Conservation (phyloP, 202 grass and related monocot species). For the Cymbopogon flexuosus region DNA sequence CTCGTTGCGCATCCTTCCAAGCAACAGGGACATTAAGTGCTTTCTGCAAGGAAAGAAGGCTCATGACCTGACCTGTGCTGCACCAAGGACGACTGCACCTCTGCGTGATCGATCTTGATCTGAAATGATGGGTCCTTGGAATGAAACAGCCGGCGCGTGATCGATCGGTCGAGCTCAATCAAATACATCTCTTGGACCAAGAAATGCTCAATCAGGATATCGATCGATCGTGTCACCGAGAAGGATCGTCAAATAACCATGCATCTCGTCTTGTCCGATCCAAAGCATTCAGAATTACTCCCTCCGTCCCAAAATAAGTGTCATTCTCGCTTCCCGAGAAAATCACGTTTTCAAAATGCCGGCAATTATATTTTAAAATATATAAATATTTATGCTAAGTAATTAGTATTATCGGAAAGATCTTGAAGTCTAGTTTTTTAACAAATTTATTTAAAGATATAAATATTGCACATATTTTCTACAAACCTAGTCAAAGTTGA, state of each 20-base stretch:
- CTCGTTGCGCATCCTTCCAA: background rate
- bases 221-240: background rate
- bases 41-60: slow-evolving; percentile 5
- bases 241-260: slow-evolving; percentile 1
- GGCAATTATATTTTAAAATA: no score
- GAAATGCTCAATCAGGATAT: background rate
- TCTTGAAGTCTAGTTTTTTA: no score
- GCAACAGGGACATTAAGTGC: background rate
- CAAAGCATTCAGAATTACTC: background rate
- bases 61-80: background rate
- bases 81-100: background rate
- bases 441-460: no score
- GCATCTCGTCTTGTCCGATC: no score
- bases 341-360: no score
- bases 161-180: slow-evolving; percentile 4
- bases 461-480: no score
- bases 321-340: no score
- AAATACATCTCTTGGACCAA: slow-evolving; percentile 2
- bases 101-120: background rate
- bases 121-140: background rate
- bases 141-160: slow-evolving; percentile 11
- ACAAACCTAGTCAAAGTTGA: no score
- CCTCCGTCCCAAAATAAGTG: no score
- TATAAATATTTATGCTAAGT: no score
- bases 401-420: no score